Percentiles rank a stretch among this genome's conserved stretches.
Conservation (phyloP, 176 grass and related monocot genomes). For the Cocos nucifera region DNA sequence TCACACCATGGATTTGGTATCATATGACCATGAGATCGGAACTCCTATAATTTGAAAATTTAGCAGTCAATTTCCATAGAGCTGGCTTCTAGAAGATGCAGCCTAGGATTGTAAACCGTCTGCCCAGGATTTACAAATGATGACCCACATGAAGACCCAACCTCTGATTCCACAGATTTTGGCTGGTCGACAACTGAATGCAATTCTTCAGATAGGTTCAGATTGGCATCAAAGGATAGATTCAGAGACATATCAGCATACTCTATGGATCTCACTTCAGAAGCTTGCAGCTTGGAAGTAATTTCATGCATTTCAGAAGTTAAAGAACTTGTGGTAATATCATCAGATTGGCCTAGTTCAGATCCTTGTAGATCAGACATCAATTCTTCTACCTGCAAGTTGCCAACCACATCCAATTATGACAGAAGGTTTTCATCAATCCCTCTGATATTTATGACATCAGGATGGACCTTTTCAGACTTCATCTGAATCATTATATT, state of each 20-base stretch:
- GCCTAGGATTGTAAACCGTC: conserved; percentile 16
- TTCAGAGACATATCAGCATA: no score
- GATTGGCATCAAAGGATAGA: no score
- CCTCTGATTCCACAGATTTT: no score
- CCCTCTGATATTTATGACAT: conserved; percentile 32
- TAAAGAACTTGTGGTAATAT: conserved; percentile 16
- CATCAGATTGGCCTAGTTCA: conserved; percentile 15
- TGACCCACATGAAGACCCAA: no score
- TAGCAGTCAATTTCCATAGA: conserved; percentile 15
- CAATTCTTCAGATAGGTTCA: no score
- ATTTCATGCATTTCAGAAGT: conserved; percentile 9
- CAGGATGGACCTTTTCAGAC: conserved; percentile 57
- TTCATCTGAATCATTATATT: conserved; percentile 70
- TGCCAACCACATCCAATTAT: conserved; percentile 55
- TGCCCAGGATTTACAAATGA: conserved; percentile 41
- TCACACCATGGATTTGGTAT: no score
- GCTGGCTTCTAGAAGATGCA: conserved; percentile 8
- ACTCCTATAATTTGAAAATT: no score
- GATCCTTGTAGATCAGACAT: conserved; percentile 25
- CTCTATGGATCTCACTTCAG: no score
- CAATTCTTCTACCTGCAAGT: conserved; percentile 44
- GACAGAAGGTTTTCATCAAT: conserved; percentile 76
- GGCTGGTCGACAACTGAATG: no score
- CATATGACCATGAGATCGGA: no score
- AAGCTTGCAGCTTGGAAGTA: no score